Conservation (phyloP, 306 rosid species). For the Quercus aquifolioides region DNA sequence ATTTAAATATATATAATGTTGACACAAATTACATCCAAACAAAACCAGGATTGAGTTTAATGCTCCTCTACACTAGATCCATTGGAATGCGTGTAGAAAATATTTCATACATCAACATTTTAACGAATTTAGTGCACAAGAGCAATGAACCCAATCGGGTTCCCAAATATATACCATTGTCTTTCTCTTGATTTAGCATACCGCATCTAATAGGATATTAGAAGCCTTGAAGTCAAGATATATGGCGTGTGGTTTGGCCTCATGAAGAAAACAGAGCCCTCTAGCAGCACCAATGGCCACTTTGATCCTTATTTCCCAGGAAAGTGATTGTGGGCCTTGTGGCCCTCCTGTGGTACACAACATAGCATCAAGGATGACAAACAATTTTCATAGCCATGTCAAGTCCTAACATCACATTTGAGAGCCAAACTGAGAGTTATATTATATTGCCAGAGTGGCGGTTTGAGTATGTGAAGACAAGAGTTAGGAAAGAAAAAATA, state of each 20-base stretch:
- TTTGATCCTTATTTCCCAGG: conserved; percentile 86
- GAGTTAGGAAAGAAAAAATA: background rate
- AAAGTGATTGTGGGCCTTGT: conserved; percentile 53
- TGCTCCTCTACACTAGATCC: no score
- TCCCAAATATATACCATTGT: no score
- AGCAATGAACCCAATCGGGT: no score
- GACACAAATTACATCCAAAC: no score
- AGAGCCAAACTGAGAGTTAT: background rate
- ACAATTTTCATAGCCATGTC: background rate
- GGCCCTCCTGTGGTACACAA: conserved; percentile 66
- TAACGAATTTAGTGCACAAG: no score
- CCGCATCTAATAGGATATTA: conserved; percentile 82
- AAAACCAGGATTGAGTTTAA: no score
- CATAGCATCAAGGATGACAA: background rate
- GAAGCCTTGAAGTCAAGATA: conserved; percentile 95
- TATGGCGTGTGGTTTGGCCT: conserved; percentile 83
- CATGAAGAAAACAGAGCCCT: conserved; percentile 92
- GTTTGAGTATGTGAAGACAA: no score
- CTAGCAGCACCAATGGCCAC: conserved; percentile 92
- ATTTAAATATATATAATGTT: conserved; percentile 2
- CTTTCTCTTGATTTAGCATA: conserved; percentile 30
- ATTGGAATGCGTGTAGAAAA: no score
- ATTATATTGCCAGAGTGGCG: no score
- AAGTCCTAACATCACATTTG: background rate
- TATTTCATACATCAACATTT: no score